Evolutionary conservation across 768 basidiomycete species (phyloP).

Genomic region (Rhizopogon vinicolor): DNA sequence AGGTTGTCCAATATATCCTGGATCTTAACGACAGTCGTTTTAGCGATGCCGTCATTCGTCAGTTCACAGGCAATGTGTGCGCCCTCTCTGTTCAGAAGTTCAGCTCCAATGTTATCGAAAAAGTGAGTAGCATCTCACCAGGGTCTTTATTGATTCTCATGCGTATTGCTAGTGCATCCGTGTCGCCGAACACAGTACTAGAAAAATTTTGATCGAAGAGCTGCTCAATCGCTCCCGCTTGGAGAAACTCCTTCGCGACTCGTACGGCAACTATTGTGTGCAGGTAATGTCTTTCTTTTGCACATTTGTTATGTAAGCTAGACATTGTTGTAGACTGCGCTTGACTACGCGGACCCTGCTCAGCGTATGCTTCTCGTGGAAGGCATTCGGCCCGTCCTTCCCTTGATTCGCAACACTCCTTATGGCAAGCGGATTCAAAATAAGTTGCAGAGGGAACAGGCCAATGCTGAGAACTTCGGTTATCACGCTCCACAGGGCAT

Average conservation of each 20-base stretch:
- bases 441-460: constrained; percentile 93
- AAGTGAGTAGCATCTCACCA: constrained; percentile 40
- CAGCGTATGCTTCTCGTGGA: constrained; percentile 93
- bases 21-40: constrained; percentile 98
- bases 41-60: constrained; percentile 95
- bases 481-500: constrained; percentile 60
- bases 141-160: not conserved
- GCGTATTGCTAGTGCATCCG: constrained; percentile 58
- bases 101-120: constrained; percentile 98
- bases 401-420: constrained; percentile 97
- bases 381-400: constrained; percentile 96
- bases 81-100: constrained; percentile 98
- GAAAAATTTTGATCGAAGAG: constrained; percentile 94
- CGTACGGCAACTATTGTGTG: constrained; percentile 95
- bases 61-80: constrained; percentile 97
- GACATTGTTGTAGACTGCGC: constrained; percentile 64
- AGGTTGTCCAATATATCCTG: constrained; percentile 97
- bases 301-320: constrained; percentile 7
- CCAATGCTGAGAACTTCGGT: constrained; percentile 56
- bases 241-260: constrained; percentile 94
- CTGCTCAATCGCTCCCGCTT: constrained; percentile 90
- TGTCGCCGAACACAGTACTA: constrained; percentile 91
- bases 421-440: constrained; percentile 99
- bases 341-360: constrained; percentile 94
- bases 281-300: constrained; percentile 45